phyloP scores from a whole-genome alignment of 2,329 filamentous ascomycete genomes.

The Aspergillus fumigatus region DNA sequence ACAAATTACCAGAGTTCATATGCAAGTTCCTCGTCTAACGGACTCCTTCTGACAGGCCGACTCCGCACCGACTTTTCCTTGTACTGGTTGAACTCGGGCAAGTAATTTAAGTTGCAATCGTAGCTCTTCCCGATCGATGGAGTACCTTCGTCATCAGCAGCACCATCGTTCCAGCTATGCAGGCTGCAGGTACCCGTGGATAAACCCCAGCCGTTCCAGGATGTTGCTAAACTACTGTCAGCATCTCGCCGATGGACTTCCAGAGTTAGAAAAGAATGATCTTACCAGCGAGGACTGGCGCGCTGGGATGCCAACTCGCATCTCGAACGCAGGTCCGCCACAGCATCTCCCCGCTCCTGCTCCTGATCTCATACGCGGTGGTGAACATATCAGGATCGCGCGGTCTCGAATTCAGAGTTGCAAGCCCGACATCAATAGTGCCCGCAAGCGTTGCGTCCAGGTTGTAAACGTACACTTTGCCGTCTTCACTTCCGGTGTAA shows the following conservation, averaged over 20 bases:
- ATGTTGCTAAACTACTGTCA: constrained; percentile 56
- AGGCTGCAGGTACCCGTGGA: constrained; percentile 70
- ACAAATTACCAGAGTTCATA: constrained; percentile 7
- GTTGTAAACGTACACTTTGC: constrained; percentile 88
- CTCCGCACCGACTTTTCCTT: constrained; percentile 8
- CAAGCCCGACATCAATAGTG: constrained; percentile 69
- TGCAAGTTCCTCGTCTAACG: constrained; percentile 1
- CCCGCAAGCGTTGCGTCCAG: constrained; percentile 79
- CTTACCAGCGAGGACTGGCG: constrained; percentile 69
- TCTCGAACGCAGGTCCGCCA: constrained; percentile 82
- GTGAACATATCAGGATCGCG: constrained; percentile 49
- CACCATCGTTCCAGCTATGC: constrained; percentile 70
- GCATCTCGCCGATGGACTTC: neutral
- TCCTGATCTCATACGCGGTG: constrained; percentile 53
- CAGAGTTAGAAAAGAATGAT: constrained; percentile 7
- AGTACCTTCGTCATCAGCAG: constrained; percentile 59
- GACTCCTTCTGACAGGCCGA: constrained; percentile 6
- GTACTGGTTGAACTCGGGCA: constrained; percentile 41
- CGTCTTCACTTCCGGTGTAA: constrained; percentile 85
- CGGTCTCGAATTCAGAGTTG: constrained; percentile 61
- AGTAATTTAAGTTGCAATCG: constrained; percentile 54
- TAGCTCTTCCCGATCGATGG: constrained; percentile 57
- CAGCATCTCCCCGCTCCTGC: constrained; percentile 46
- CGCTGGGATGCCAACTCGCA: constrained; percentile 84
- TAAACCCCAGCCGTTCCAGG: constrained; percentile 74